Evolutionary conservation across 2,329 filamentous ascomycete species (phyloP), one percentile per base, ranked within the genome.

Genomic region (Arthrobotrys pseudoclavata): DNA sequence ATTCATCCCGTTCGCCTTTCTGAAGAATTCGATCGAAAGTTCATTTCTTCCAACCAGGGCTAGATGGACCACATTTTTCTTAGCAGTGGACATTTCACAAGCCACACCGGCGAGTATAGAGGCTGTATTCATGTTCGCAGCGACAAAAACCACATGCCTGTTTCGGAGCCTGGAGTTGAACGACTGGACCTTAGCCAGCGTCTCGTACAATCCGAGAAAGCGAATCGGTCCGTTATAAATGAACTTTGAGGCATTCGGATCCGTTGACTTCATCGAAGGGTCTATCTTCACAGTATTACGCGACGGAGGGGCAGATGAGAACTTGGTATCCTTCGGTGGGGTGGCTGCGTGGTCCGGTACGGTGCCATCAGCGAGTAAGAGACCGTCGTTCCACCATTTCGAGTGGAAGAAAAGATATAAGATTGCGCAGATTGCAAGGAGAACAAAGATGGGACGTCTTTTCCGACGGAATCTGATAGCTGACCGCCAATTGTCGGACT

Each of bases 11-110:
- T 97, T 97, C 75, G 97, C 86, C 64, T 89, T 86, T 80, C 91
- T 86, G 34, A 98, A 86, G 37, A 92, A 88, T 13, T 90, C 87
- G 62, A 96, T 84, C 0, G 88, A 85, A 62, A 97, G 87, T 12
- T 90, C 88, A 76, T 90, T 91, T 75, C 91, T 87, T 61, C 94
- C 91, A 84, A 96, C 87, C 3, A 98, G 84, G 0, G 89, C 91
- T 82, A 97, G 91, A 83, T 98, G 95, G 7, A 97, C 93, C 79
- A 89, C 87, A 81, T 89, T 97, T 74, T 88, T 86, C 69, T 88
- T 86, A 83, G 90, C 87, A 22, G 83, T 83, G 5, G 90, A 90
- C 94, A 97, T 97, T 81, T 92, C 89, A 83, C 96, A 98, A 4
- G 94, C 93, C 82, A 97, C 86, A 20, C 78, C 81, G 13, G 77